Percentiles rank a stretch among this genome's conserved stretches.
These are phyloP conservation scores for Melanogaster broomeanus DNA, from an alignment of 768 basidiomycete genomes.

Conservation along the genomic window DNA sequence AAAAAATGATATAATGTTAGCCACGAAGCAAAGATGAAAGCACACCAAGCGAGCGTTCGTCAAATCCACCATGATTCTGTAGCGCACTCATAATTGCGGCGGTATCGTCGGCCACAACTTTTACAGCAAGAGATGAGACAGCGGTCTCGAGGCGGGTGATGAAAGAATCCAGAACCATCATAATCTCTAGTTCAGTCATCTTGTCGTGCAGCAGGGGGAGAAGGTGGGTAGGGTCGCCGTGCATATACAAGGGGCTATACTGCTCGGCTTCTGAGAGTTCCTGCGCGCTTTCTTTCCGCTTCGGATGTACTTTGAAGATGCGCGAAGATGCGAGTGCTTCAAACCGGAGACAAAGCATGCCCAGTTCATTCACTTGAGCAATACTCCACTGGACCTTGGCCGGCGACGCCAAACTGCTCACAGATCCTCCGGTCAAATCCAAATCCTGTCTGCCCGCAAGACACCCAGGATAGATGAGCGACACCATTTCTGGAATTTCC, in stretches of 20 bases:
- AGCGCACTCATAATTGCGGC: conserved; percentile 38
- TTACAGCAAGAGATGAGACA: conserved; percentile 34
- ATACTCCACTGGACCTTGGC: conserved; percentile 64
- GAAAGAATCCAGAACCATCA: conserved; percentile 75
- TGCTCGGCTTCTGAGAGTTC: conserved; percentile 24
- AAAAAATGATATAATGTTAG: conserved; percentile 13
- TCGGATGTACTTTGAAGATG: conserved; percentile 51
- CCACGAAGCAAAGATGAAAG: conserved; percentile 37
- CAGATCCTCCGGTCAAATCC: conserved; percentile 33
- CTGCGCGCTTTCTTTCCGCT: conserved; percentile 33
- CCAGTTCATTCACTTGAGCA: conserved; percentile 75
- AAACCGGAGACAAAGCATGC: conserved; percentile 71
- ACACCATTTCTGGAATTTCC: conserved; percentile 86
- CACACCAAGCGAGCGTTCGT: conserved; percentile 50
- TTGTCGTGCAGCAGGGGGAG: conserved; percentile 71
- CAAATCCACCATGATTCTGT: conserved; percentile 39
- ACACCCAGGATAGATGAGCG: conserved; percentile 77
- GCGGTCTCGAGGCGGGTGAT: conserved; percentile 78
- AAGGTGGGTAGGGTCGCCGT: conserved; percentile 62
- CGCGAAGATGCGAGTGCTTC: conserved; percentile 72
- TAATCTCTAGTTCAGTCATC: conserved; percentile 71
- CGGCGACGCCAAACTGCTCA: conserved; percentile 6
- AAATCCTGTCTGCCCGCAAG: conserved; percentile 72
- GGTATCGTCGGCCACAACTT: conserved; percentile 9
- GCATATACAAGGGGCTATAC: conserved; percentile 40